phyloP scores from a whole-genome alignment of 345 rosid genomes.

The Euclidium syriacum region DNA sequence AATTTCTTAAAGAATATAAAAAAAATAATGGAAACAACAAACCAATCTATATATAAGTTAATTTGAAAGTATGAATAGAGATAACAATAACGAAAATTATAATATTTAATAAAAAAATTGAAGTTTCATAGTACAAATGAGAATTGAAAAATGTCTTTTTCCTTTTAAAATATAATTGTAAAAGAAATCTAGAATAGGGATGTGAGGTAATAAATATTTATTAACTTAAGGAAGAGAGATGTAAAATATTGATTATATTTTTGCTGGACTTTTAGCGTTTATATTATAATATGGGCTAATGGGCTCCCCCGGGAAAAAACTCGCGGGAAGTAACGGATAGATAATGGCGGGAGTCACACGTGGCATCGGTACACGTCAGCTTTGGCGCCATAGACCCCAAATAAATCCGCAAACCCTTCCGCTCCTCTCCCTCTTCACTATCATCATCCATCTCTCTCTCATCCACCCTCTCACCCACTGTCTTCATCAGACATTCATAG shows the following conservation, averaged over 20 bases:
- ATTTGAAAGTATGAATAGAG: neutral
- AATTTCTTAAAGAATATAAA: neutral
- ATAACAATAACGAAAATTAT: neutral
- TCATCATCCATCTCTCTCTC: neutral
- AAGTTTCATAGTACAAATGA: neutral
- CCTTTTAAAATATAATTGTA: neutral
- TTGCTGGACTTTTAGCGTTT: neutral
- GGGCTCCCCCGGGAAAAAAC: neutral
- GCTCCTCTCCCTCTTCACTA: neutral
- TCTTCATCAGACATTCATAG: neutral
- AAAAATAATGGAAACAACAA: neutral
- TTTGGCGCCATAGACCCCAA: constrained; percentile 37
- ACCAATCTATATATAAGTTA: neutral
- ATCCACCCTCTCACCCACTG: neutral
- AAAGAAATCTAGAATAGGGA: neutral
- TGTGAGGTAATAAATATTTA: neutral
- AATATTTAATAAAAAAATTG: neutral
- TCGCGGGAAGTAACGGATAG: constrained; percentile 50
- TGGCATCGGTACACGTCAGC: constrained; percentile 32
- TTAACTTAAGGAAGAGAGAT: neutral
- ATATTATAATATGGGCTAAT: neutral
- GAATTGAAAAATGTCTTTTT: neutral
- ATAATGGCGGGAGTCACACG: constrained; percentile 49
- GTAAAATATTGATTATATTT: neutral
- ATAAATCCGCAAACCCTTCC: neutral